Base-by-base conservation (phyloP, 768 basidiomycete genomes). In the Galerina marginata region DNA sequence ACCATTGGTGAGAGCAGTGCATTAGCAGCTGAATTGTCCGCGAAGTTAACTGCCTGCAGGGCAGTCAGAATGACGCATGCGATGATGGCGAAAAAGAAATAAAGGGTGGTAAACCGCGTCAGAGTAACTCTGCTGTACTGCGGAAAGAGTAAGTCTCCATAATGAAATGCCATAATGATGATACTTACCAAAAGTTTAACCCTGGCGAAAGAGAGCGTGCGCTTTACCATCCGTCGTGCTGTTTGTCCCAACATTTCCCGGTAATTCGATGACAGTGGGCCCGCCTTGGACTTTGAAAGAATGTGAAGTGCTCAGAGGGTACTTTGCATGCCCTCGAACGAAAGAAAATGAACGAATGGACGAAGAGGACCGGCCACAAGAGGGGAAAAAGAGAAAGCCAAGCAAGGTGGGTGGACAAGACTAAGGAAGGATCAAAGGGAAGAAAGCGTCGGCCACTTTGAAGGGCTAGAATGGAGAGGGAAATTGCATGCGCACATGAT, bases 61-160 rank as follows among this genome's bases (percentile, higher is more conserved):
- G 72, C 65, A 57, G 72, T 75, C 52, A 85, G 78, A 25, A 75
- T 67, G 43, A 79, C 54, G 59, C 77, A 81, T 55, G 75, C 75
- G 26, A 76, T 46, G 46, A 86, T 62, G 29, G 81, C 77, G 58
- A 85, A 71, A 42, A 79, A 69, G 65, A 84, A 81, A 68, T 83
- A 87, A 38, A 75, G 62, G 4, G 78, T 74, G 37, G 83, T 85
- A 67, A 76, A 79, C 9, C 76, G 80, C n/a, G 80, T 83, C 38
- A 82, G 66, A 6, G 82, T 85, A 52, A 84, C 74, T 60, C 81
- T 76, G 36, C 77, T 69, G 62, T 79, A 82, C 85, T 86, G 50
- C 20, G 36, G 12, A 44, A 29, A 38, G 14, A 26, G 50, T 25
- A 50, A 37, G 16, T 16, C 44, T 12, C 9, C 50, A 26, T 10